Base-by-base conservation (phyloP, 768 basidiomycete species). In the Hydnomerulius pinastri region DNA sequence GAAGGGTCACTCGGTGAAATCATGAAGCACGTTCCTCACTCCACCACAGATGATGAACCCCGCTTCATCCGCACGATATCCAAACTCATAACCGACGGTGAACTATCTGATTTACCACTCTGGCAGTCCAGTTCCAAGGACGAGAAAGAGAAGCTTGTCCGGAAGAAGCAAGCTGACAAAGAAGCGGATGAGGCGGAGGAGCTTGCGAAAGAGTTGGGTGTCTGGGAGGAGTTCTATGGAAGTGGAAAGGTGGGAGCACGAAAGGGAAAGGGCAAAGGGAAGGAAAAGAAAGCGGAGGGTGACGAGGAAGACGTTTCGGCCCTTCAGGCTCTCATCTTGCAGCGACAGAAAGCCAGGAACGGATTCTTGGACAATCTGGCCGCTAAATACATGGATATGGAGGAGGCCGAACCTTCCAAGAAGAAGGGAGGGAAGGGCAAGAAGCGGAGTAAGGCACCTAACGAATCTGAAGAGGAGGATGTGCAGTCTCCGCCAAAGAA, bases 181-280 rank as follows among this genome's bases (percentile, higher is more conserved):
- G 93, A 95, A 66, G 91, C 90, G 2, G 72, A 73, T 48, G 92
- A 96, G 59, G 94, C 94, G 4, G 94, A 92, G 67, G 75, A 80
- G 17, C 71, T 86, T 35, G 94, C 94, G 5, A 90, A 84, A 57
- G 90, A 92, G 55, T 70, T 98, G 13, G 94, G 93, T 2, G 89
- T 97, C 9, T 95, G 92, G 92, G 93, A 97, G 48, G 91, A 93
- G 58, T 93, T 93, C 60, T 92, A 90, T 62, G 90, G 88, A 4
- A 82, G 76, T 54, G 90, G 88, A 4, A 89, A 86, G 69, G 67
- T 76, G 2, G 80, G 82, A 6, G 73, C 81, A 29, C 76, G 82
- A 55, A 82, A 81, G 67, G 69, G 70, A 12, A 81, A 81, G 37
- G 74, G 71, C 10, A 84, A 82, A 58, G 74, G 69, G 1, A 85